Conservation (phyloP, 805 yeast species). For the Teunomyces atbi region DNA sequence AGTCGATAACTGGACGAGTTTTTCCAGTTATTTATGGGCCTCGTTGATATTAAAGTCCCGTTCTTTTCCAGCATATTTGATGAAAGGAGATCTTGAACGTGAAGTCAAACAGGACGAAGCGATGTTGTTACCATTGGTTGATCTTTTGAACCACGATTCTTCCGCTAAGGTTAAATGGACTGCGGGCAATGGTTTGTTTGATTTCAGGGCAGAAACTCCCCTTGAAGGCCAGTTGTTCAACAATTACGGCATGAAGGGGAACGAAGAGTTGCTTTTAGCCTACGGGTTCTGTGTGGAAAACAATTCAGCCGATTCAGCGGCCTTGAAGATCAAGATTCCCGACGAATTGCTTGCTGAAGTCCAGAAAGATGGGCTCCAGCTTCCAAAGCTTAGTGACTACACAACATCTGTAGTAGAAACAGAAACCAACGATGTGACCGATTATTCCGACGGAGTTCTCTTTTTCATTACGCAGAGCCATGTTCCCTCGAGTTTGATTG, state of each 20-base stretch:
- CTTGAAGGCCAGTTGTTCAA: conserved; percentile 55
- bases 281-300: conserved; percentile 72
- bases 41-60: conserved; percentile 67
- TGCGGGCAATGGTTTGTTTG: conserved; percentile 22
- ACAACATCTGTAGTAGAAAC: conserved; percentile 32
- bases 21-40: conserved; percentile 76
- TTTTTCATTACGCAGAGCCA: conserved; percentile 35
- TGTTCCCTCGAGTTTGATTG: conserved; percentile 45
- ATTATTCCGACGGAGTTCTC: conserved; percentile 33
- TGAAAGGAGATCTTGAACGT: conserved; percentile 24
- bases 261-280: conserved; percentile 75
- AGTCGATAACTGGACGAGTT: conserved; percentile 56
- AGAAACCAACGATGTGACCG: conserved; percentile 6
- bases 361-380: conserved; percentile 33
- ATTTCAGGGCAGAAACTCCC: conserved; percentile 40
- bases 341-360: conserved; percentile 28
- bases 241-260: conserved; percentile 86
- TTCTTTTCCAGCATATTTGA: conserved; percentile 73
- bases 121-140: conserved; percentile 76
- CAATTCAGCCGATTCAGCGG: conserved; percentile 57
- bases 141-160: conserved; percentile 72
- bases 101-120: conserved; percentile 45
- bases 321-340: conserved; percentile 59
- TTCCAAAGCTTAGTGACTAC: conserved; percentile 37
- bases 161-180: conserved; percentile 65